Conservation (phyloP, 495 filamentous ascomycete genomes). For the Aspergillus avenaceus region DNA sequence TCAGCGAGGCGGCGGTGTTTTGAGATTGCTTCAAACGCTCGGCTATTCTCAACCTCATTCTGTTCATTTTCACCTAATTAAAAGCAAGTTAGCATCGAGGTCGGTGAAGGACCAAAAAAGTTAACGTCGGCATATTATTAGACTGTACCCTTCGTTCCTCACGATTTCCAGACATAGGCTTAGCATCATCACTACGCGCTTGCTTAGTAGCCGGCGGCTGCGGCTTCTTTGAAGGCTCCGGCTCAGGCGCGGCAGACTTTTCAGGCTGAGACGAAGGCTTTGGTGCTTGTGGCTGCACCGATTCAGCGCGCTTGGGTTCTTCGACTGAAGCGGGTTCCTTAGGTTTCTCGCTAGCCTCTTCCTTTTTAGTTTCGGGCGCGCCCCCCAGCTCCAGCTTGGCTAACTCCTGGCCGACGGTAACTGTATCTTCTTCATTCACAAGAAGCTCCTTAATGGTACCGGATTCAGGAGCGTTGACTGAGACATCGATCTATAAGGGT, state of each 20-base stretch:
- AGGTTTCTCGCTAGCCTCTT: constrained; percentile 40
- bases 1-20: constrained; percentile 95
- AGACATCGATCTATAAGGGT: constrained; percentile 74
- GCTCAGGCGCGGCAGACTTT: constrained; percentile 30
- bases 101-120: constrained; percentile 1
- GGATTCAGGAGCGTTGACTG: constrained; percentile 89
- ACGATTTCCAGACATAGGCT: constrained; percentile 60
- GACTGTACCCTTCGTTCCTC: constrained; percentile 81
- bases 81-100: constrained; percentile 1
- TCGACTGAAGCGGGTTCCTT: constrained; percentile 28
- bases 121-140: neutral
- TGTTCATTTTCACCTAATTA: constrained; percentile 94
- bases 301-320: constrained; percentile 31
- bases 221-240: constrained; percentile 38
- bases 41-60: constrained; percentile 94
- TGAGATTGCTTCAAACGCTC: constrained; percentile 99
- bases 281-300: constrained; percentile 38
- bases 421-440: constrained; percentile 92
- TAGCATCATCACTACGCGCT: constrained; percentile 17
- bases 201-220: constrained; percentile 31
- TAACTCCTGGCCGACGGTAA: constrained; percentile 89
- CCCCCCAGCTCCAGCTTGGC: constrained; percentile 78
- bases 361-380: constrained; percentile 55
- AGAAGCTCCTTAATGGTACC: constrained; percentile 90
- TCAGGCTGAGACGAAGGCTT: constrained; percentile 22